phyloP scores from a whole-genome alignment of 2,329 filamentous ascomycete genomes.

The Pseudodiploospora longispora region DNA sequence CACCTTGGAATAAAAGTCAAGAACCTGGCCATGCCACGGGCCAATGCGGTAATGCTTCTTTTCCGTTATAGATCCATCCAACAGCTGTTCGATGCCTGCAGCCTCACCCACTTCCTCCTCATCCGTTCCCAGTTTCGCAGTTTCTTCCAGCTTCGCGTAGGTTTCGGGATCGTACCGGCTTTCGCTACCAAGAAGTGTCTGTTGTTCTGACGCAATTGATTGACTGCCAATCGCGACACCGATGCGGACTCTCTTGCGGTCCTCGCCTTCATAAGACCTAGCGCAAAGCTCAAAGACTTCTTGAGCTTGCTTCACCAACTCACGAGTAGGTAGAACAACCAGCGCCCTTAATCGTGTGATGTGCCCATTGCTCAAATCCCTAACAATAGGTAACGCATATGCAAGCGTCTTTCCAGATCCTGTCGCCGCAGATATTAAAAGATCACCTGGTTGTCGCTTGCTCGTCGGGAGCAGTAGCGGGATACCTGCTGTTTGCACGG shows the following conservation, averaged over 20 bases:
- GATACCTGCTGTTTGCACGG: slow-evolving; percentile 47
- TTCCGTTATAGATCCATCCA: slow-evolving; percentile 9
- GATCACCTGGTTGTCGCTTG: slow-evolving; percentile 58
- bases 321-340: slow-evolving; percentile 83
- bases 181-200: slow-evolving; percentile 36
- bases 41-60: slow-evolving; percentile 24
- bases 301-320: slow-evolving; percentile 79
- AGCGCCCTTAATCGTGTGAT: slow-evolving; percentile 66
- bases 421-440: slow-evolving; percentile 87
- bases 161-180: slow-evolving; percentile 56
- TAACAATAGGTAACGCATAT: slow-evolving; percentile 79
- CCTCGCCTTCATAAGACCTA: slow-evolving; percentile 46
- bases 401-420: slow-evolving; percentile 93
- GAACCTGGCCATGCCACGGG: slow-evolving; percentile 42
- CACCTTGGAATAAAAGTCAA: slow-evolving; percentile 60
- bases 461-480: slow-evolving; percentile 66
- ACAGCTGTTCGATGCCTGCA: slow-evolving; percentile 6
- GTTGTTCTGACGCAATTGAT: slow-evolving; percentile 58
- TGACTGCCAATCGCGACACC: slow-evolving; percentile 79
- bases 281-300: slow-evolving; percentile 70
- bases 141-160: slow-evolving; percentile 27
- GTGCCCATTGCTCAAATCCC: slow-evolving; percentile 58
- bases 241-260: slow-evolving; percentile 63
- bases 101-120: slow-evolving; percentile 11
- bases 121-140: slow-evolving; percentile 6